A percentile compares a stretch with the other conserved stretches of the same genome.
Conservation (phyloP, 1,139 yeast species). For the Candida sp. region DNA sequence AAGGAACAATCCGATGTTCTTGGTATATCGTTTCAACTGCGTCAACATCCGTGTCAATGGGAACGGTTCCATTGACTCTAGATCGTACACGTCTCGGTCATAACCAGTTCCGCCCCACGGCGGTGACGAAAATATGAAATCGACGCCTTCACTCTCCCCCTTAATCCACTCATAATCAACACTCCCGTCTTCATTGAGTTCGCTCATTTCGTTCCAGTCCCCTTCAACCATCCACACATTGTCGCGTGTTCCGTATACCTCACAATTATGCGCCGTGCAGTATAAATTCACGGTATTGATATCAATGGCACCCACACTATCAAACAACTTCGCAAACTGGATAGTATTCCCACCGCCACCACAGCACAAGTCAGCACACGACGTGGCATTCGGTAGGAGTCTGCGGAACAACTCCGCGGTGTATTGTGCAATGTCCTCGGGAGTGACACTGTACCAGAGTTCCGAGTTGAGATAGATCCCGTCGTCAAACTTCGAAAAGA, state of each 20-base stretch:
- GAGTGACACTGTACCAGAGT: slow-evolving; percentile 93
- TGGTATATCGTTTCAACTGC: slow-evolving; percentile 45
- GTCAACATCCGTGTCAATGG: slow-evolving; percentile 46
- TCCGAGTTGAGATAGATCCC: slow-evolving; percentile 78
- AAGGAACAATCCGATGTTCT: slow-evolving; percentile 70
- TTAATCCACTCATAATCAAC: slow-evolving; percentile 30
- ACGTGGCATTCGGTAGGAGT: slow-evolving; percentile 44
- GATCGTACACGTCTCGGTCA: slow-evolving; percentile 50
- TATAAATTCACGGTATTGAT: slow-evolving; percentile 59
- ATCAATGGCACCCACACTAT: slow-evolving; percentile 70
- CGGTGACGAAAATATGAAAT: slow-evolving; percentile 82
- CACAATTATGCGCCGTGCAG: slow-evolving; percentile 76
- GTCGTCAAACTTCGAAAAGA: slow-evolving; percentile 66
- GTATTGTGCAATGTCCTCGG: slow-evolving; percentile 73
- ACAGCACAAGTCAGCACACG: slow-evolving; percentile 76
- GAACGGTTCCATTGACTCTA: slow-evolving; percentile 50
- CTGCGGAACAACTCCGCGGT: slow-evolving; percentile 57
- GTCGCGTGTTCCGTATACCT: slow-evolving; percentile 63
- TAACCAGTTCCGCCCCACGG: slow-evolving; percentile 98
- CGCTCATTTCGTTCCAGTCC: slow-evolving; percentile 56
- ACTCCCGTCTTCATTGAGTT: slow-evolving; percentile 16
- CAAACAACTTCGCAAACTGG: slow-evolving; percentile 71
- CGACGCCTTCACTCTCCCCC: slow-evolving; percentile 26
- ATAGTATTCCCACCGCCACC: slow-evolving; percentile 98
- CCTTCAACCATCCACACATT: slow-evolving; percentile 52